phyloP scores from a whole-genome alignment of 2,329 filamentous ascomycete genomes.

The Pseudopyrenochaeta lycopersici region DNA sequence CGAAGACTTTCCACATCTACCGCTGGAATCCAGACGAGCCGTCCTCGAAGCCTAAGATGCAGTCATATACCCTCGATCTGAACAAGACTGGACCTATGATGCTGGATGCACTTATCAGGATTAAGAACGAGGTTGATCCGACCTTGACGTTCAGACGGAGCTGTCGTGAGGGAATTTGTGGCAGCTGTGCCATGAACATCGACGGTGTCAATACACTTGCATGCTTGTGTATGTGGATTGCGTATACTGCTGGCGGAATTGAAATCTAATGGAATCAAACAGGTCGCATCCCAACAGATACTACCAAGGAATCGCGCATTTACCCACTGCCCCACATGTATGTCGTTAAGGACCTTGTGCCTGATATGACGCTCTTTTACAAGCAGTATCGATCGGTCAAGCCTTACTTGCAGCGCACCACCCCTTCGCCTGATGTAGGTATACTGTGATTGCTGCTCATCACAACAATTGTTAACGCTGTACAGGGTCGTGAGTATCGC shows the following conservation, averaged over 20 bases:
- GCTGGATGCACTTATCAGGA: constrained; percentile 92
- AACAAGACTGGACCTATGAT: constrained; percentile 99
- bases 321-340: constrained; percentile 99
- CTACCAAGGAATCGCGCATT: constrained; percentile 83
- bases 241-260: background rate
- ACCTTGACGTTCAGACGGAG: constrained; percentile 95
- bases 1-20: constrained; percentile 99
- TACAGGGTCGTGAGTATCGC: constrained; percentile 87
- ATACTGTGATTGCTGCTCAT: background rate
- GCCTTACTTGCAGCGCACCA: constrained; percentile 94
- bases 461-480: constrained; percentile 21
- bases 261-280: constrained; percentile 21
- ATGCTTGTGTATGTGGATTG: constrained; percentile 81
- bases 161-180: constrained; percentile 98
- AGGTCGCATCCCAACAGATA: constrained; percentile 94
- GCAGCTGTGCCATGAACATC: constrained; percentile 99
- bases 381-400: constrained; percentile 99
- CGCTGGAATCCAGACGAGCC: constrained; percentile 97
- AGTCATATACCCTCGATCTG: constrained; percentile 91
- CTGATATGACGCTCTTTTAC: constrained; percentile 98
- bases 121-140: constrained; percentile 99
- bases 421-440: constrained; percentile 82
- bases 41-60: constrained; percentile 92
- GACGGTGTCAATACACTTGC: constrained; percentile 98
- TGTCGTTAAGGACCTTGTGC: constrained; percentile 98